Percentiles rank a stretch among this genome's conserved stretches.
Conservation (phyloP, 768 basidiomycete species). For the Termitomyces sp. region DNA sequence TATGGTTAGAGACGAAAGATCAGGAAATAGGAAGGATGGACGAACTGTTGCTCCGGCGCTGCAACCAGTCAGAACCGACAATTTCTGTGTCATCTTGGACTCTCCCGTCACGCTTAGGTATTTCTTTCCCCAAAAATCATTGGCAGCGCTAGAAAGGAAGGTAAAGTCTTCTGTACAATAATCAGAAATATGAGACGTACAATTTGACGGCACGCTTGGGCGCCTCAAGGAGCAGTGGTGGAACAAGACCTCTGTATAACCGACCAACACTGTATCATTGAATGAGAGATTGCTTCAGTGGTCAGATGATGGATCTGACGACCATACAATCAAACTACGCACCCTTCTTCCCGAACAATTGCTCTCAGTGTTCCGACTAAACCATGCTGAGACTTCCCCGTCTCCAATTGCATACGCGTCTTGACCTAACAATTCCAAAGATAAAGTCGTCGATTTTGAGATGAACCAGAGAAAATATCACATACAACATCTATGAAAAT, state of each 20-base stretch:
- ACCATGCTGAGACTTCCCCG: slow-evolving; percentile 68
- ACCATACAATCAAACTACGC: slow-evolving; percentile 16
- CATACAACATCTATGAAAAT: slow-evolving; percentile 71
- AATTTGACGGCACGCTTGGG: slow-evolving; percentile 98
- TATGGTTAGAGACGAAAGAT: neutral
- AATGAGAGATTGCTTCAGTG: slow-evolving; percentile 3
- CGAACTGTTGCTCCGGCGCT: slow-evolving; percentile 84
- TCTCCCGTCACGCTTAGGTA: slow-evolving; percentile 59
- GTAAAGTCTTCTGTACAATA: slow-evolving; percentile 1
- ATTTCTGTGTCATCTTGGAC: slow-evolving; percentile 77
- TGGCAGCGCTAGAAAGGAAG: slow-evolving; percentile 51
- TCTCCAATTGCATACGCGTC: slow-evolving; percentile 97
- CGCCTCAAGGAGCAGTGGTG: slow-evolving; percentile 91
- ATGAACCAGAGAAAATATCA: slow-evolving; percentile 15
- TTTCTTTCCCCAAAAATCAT: slow-evolving; percentile 95
- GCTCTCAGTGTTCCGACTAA: slow-evolving; percentile 77
- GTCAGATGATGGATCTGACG: slow-evolving; percentile 11
- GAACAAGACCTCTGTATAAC: slow-evolving; percentile 93
- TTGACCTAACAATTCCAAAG: slow-evolving; percentile 60
- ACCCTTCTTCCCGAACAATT: slow-evolving; percentile 93
- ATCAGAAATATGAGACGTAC: slow-evolving; percentile 31
- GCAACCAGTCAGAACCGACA: slow-evolving; percentile 90
- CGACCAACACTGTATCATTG: slow-evolving; percentile 52
- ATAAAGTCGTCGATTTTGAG: slow-evolving; percentile 3
- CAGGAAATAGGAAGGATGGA: neutral